Evolutionary conservation across 1,139 yeast species (phyloP).

Genomic region (Suhomyces terraborum): DNA sequence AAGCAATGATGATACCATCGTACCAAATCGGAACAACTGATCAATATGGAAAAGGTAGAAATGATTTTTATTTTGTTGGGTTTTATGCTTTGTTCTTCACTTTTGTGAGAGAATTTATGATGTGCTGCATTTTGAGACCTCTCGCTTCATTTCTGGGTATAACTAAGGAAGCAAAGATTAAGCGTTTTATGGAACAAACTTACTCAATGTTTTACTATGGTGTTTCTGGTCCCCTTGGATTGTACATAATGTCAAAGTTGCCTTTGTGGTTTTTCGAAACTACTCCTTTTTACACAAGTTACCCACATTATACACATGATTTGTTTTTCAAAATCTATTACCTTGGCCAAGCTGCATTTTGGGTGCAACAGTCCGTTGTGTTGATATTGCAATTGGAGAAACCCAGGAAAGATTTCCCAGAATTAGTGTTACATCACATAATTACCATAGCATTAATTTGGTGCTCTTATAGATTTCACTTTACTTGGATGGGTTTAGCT

Average conservation of each 20-base stretch:
- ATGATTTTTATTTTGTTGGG: slow-evolving; percentile 77
- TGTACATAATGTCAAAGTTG: slow-evolving; percentile 80
- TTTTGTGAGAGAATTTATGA: slow-evolving; percentile 83
- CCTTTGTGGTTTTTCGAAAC: slow-evolving; percentile 93
- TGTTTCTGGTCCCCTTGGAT: slow-evolving; percentile 79
- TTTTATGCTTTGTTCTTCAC: slow-evolving; percentile 87
- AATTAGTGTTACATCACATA: slow-evolving; percentile 89
- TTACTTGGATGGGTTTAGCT: slow-evolving; percentile 92
- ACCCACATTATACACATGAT: slow-evolving; percentile 82
- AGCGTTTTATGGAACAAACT: slow-evolving; percentile 90
- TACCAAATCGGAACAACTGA: slow-evolving; percentile 60
- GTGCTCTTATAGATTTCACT: slow-evolving; percentile 91
- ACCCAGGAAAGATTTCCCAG: slow-evolving; percentile 91
- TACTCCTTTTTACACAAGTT: slow-evolving; percentile 70
- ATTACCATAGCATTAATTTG: slow-evolving; percentile 87
- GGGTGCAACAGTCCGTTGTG: slow-evolving; percentile 94
- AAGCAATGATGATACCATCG: slow-evolving; percentile 67
- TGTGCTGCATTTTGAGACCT: slow-evolving; percentile 82
- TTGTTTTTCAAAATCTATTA: slow-evolving; percentile 76
- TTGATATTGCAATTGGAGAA: slow-evolving; percentile 83
- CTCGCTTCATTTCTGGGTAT: slow-evolving; percentile 59
- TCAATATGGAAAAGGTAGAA: slow-evolving; percentile 81
- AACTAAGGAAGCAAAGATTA: slow-evolving; percentile 57
- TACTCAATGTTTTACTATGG: slow-evolving; percentile 84
- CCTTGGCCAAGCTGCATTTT: slow-evolving; percentile 90